Percentiles rank a stretch among this genome's conserved stretches.
Conservation (phyloP, 805 yeast genomes). For the Pichia californica region DNA sequence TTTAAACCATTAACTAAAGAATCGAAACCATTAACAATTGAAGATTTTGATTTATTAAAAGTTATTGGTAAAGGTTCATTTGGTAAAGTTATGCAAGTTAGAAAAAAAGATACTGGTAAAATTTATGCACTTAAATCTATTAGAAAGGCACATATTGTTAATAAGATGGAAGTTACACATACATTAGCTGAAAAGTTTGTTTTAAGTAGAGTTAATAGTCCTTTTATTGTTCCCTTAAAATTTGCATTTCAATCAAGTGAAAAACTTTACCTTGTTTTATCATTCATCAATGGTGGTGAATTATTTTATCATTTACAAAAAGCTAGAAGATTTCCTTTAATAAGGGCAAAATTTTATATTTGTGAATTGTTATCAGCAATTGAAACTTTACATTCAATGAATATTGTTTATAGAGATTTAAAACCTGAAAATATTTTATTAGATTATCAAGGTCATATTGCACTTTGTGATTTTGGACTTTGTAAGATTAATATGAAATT, state of each 20-base stretch:
- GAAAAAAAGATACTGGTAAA: constrained; percentile 90
- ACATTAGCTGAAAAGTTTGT: constrained; percentile 96
- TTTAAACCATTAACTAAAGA: constrained; percentile 30
- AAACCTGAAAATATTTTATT: constrained; percentile 93
- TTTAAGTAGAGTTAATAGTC: constrained; percentile 84
- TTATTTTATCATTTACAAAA: constrained; percentile 88
- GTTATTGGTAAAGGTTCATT: constrained; percentile 98
- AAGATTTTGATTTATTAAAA: constrained; percentile 86
- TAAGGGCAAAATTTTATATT: constrained; percentile 86
- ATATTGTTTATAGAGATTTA: constrained; percentile 90
- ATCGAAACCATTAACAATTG: constrained; percentile 62
- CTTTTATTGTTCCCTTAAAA: constrained; percentile 93
- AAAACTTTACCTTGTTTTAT: constrained; percentile 80
- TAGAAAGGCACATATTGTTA: constrained; percentile 89
- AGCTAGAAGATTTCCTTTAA: constrained; percentile 82
- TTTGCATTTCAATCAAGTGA: constrained; percentile 97
- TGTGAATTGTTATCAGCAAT: constrained; percentile 92
- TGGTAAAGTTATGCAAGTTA: constrained; percentile 98
- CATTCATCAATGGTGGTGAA: constrained; percentile 96
- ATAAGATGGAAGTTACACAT: constrained; percentile 91
- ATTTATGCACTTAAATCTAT: constrained; percentile 92
- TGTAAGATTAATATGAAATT: constrained; percentile 93
- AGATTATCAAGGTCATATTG: constrained; percentile 97
- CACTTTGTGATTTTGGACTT: constrained; percentile 93
- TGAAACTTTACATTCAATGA: constrained; percentile 83